Evolutionary conservation across 306 rosid species (phyloP).

Genomic region (Dryas drummondii): DNA sequence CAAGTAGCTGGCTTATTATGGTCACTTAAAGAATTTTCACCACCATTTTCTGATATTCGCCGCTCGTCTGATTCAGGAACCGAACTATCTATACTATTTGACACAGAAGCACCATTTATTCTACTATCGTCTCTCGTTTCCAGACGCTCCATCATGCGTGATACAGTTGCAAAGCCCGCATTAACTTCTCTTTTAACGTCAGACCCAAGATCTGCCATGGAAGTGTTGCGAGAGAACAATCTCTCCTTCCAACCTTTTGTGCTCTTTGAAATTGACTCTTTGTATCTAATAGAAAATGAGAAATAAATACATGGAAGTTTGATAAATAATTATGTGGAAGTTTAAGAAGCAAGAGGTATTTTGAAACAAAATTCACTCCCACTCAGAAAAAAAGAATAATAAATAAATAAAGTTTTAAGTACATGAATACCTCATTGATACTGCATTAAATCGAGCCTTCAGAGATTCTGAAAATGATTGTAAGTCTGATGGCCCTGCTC

Average conservation of each 20-base stretch:
- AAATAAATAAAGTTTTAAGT: slow-evolving; percentile 12
- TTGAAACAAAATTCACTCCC: slow-evolving; percentile 9
- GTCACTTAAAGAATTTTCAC: slow-evolving; percentile 42
- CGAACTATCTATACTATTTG: slow-evolving; percentile 45
- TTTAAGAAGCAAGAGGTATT: not conserved
- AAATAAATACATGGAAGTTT: not conserved
- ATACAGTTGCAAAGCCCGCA: slow-evolving; percentile 81
- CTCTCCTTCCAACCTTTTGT: slow-evolving; percentile 96
- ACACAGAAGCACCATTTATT: slow-evolving; percentile 41
- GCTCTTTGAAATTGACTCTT: slow-evolving; percentile 92
- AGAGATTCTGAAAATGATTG: slow-evolving; percentile 89
- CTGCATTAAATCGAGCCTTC: slow-evolving; percentile 79
- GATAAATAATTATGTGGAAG: not conserved
- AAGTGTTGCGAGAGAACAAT: slow-evolving; percentile 76
- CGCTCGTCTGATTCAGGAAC: slow-evolving; percentile 43
- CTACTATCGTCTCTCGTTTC: slow-evolving; percentile 69
- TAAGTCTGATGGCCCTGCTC: slow-evolving; percentile 92
- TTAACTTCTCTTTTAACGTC: slow-evolving; percentile 83
- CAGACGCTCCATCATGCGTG: slow-evolving; percentile 85
- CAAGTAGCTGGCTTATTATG: slow-evolving; percentile 43
- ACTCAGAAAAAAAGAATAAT: not conserved
- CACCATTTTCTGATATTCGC: slow-evolving; percentile 43
- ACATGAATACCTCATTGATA: slow-evolving; percentile 65
- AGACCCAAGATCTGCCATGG: slow-evolving; percentile 81
- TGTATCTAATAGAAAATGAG: slow-evolving; percentile 54